phyloP scores from a whole-genome alignment of 2,329 filamentous ascomycete genomes.

The Curvularia hawaiiensis region DNA sequence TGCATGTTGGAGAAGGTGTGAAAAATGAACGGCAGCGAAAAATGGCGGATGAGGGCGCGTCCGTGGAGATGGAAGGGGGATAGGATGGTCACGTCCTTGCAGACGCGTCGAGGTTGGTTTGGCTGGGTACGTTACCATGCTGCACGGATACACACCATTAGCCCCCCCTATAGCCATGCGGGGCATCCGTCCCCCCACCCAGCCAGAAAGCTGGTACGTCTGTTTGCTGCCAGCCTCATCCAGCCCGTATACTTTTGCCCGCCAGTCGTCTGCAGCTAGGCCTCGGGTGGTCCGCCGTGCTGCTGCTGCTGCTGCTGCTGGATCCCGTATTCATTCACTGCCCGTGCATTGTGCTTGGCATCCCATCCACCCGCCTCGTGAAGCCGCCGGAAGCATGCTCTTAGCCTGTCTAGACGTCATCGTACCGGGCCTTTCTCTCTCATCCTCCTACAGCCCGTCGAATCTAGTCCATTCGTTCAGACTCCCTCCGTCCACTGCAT shows the following conservation, averaged over 20 bases:
- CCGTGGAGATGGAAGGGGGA: slow-evolving; percentile 24
- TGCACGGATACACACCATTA: slow-evolving; percentile 29
- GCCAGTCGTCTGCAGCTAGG: not conserved
- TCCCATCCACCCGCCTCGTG: slow-evolving; percentile 15
- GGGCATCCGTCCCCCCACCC: slow-evolving; percentile 30
- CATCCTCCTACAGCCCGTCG: not conserved
- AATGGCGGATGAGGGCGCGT: slow-evolving; percentile 35
- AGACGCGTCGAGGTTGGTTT: slow-evolving; percentile 29
- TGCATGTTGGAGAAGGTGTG: slow-evolving; percentile 47
- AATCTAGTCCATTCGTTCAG: not conserved
- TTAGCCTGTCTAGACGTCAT: slow-evolving; percentile 21
- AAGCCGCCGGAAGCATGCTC: slow-evolving; percentile 8
- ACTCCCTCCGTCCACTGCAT: not conserved
- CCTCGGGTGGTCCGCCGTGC: slow-evolving; percentile 6
- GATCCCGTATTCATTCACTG: slow-evolving; percentile 16
- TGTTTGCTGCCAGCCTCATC: slow-evolving; percentile 8
- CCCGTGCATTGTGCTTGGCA: slow-evolving; percentile 18
- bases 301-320: not conserved
- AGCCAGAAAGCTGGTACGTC: slow-evolving; percentile 4
- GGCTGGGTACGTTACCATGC: slow-evolving; percentile 18
- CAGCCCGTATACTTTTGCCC: slow-evolving; percentile 1
- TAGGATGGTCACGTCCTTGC: slow-evolving; percentile 30
- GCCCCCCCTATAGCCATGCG: slow-evolving; percentile 31
- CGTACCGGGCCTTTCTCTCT: slow-evolving; percentile 5
- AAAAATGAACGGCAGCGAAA: slow-evolving; percentile 30